Evolutionary conservation across 148 eudicot species (phyloP).

Genomic region (Rhododendron ovatum): DNA sequence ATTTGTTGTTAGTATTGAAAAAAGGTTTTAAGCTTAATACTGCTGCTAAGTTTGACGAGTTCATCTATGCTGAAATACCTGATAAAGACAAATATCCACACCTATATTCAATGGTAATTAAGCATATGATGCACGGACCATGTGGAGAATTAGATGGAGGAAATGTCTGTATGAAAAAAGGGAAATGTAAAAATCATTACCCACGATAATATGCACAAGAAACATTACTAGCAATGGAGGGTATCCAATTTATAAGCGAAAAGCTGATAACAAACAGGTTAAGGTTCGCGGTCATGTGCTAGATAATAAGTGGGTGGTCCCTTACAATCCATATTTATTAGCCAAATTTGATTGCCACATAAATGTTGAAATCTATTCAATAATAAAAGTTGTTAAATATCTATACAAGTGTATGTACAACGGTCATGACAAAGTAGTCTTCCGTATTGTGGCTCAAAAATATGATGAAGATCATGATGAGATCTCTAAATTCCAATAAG

Average conservation of each 20-base stretch:
- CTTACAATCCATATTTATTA: neutral
- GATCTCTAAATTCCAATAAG: neutral
- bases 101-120: neutral
- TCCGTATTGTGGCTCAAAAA: neutral
- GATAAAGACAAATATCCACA: neutral
- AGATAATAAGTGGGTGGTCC: neutral
- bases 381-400: neutral
- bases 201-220: neutral
- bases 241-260: no score
- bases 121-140: neutral
- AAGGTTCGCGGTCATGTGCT: neutral
- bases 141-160: neutral
- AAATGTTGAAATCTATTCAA: neutral
- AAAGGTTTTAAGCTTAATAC: neutral
- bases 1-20: neutral
- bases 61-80: neutral
- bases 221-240: no score
- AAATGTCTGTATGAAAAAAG: neutral
- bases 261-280: neutral
- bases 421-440: neutral
- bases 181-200: neutral
- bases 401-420: neutral
- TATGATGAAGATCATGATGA: neutral
- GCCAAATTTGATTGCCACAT: neutral
- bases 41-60: neutral